These are phyloP conservation scores for Cyberlindnera mycetangii DNA, from an alignment of 805 yeast species.

Conservation along the genomic window DNA sequence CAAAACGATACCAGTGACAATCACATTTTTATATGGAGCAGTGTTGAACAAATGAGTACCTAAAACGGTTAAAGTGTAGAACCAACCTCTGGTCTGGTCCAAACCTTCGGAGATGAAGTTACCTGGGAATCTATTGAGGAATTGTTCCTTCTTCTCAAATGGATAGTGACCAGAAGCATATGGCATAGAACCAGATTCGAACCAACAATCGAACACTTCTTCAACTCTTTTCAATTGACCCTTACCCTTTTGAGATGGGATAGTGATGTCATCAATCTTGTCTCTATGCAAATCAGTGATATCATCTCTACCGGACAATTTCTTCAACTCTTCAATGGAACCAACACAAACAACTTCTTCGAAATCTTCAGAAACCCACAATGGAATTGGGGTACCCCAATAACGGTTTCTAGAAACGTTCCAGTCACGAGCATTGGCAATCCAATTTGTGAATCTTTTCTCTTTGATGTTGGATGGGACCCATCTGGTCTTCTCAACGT, in stretches of 20 bases:
- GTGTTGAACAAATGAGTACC: slow-evolving; percentile 92
- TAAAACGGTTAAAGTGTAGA: slow-evolving; percentile 90
- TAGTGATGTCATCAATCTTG: slow-evolving; percentile 83
- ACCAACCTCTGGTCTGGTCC: slow-evolving; percentile 99
- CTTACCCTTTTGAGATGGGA: slow-evolving; percentile 88
- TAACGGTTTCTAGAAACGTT: slow-evolving; percentile 96
- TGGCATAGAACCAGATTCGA: slow-evolving; percentile 99
- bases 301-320: slow-evolving; percentile 75
- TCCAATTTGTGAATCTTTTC: slow-evolving; percentile 96
- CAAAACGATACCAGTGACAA: slow-evolving; percentile 93
- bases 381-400: slow-evolving; percentile 99
- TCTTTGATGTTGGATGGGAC: slow-evolving; percentile 89
- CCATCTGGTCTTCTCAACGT: slow-evolving; percentile 89
- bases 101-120: slow-evolving; percentile 98
- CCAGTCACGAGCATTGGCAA: slow-evolving; percentile 99
- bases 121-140: slow-evolving; percentile 83
- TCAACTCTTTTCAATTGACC: slow-evolving; percentile 87
- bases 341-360: slow-evolving; percentile 94
- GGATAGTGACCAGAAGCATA: slow-evolving; percentile 97
- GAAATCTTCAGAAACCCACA: slow-evolving; percentile 94
- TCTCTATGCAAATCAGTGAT: slow-evolving; percentile 95
- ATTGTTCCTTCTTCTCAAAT: slow-evolving; percentile 75
- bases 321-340: slow-evolving; percentile 80
- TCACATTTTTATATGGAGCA: slow-evolving; percentile 93
- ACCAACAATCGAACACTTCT: slow-evolving; percentile 99